These are phyloP conservation scores for Purpureocillium takamizusanense DNA, from an alignment of 2,329 filamentous ascomycete species.

Conservation along the genomic window DNA sequence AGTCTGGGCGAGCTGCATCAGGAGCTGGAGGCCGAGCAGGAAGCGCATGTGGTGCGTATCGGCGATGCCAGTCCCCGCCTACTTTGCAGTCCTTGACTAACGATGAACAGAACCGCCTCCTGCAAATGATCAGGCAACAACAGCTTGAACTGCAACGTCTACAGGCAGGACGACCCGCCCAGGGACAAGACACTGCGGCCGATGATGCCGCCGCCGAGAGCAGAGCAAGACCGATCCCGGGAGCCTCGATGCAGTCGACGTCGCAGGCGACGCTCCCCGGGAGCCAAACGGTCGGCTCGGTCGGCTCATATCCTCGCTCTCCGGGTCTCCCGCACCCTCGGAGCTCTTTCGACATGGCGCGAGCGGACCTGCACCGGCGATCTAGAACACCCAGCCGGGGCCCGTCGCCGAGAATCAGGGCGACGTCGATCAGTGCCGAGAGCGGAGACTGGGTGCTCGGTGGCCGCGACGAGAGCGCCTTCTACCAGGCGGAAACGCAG, in stretches of 20 bases:
- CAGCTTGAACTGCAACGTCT: conserved; percentile 61
- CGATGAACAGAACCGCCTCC: conserved; percentile 54
- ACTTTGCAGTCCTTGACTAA: conserved; percentile 7
- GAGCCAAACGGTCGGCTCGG: conserved; percentile 19
- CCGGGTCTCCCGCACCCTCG: conserved; percentile 41
- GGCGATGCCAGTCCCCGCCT: not conserved
- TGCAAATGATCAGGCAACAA: conserved; percentile 68
- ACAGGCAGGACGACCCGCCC: conserved; percentile 33
- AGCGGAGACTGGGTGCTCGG: conserved; percentile 52
- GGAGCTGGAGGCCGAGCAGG: conserved; percentile 70
- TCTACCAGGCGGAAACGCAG: conserved; percentile 76
- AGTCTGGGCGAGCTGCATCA: conserved; percentile 72
- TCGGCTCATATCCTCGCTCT: conserved; percentile 40
- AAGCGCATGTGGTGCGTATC: conserved; percentile 59
- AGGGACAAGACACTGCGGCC: conserved; percentile 28
- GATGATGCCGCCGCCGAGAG: conserved; percentile 38
- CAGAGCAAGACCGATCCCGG: conserved; percentile 34
- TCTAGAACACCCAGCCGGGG: conserved; percentile 52
- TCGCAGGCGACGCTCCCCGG: conserved; percentile 19
- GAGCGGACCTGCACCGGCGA: conserved; percentile 44
- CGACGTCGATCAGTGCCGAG: conserved; percentile 50
- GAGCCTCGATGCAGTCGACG: conserved; percentile 21
- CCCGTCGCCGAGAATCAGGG: conserved; percentile 46
- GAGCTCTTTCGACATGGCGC: conserved; percentile 50
- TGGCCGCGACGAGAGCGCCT: conserved; percentile 65